Evolutionary conservation across 1,284 basidiomycete species (phyloP).

Genomic region (Ceratobasidium sp.): DNA sequence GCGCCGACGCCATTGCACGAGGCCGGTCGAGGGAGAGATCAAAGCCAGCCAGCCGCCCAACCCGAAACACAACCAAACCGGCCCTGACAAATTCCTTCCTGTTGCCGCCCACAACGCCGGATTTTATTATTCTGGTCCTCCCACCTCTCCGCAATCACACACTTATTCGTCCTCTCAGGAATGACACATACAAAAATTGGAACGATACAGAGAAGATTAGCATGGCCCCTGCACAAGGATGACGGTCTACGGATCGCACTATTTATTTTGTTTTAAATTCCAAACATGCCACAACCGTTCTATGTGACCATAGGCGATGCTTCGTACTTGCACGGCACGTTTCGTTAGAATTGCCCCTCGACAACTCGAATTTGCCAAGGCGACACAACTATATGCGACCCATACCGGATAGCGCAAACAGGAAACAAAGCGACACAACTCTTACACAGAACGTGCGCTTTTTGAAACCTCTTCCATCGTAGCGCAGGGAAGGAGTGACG

Average conservation of each 20-base stretch:
- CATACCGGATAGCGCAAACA: no score
- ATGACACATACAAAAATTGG: conserved; percentile 27
- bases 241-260: conserved; percentile 35
- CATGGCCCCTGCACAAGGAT: conserved; percentile 29
- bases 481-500: no score
- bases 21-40: neutral
- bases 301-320: no score
- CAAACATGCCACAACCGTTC: no score
- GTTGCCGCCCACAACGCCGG: conserved; percentile 30
- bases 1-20: conserved; percentile 24
- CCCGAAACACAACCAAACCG: conserved; percentile 17
- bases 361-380: no score
- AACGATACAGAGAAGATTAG: conserved; percentile 29
- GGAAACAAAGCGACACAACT: no score
- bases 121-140: conserved; percentile 1
- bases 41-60: neutral
- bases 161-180: conserved; percentile 14
- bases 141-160: neutral
- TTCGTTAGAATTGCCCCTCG: no score
- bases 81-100: neutral
- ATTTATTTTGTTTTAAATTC: conserved; percentile 31
- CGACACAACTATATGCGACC: no score
- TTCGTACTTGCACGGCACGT: no score
- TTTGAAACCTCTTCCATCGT: no score
- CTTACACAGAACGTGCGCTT: no score